phyloP scores from a whole-genome alignment of 306 rosid genomes.

The Lathyrus aphaca region DNA sequence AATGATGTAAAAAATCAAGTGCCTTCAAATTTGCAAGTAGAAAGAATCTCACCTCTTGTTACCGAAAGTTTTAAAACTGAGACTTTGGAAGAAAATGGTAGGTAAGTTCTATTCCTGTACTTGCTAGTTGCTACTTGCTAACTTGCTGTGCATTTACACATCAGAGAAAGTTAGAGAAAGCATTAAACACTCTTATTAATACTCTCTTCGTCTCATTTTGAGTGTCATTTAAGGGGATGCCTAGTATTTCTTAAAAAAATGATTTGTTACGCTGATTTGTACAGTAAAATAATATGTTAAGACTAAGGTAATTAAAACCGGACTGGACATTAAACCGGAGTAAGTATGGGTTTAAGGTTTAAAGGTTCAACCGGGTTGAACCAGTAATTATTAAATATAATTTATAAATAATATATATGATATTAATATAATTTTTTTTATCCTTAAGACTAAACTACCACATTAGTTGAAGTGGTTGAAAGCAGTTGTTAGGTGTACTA shows the following conservation, averaged over 20 bases:
- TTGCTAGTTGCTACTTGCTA: conserved; percentile 37
- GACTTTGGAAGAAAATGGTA: conserved; percentile 57
- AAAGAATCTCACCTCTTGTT: conserved; percentile 45
- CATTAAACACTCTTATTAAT: neutral
- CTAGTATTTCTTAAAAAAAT: neutral
- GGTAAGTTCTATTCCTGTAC: conserved; percentile 41
- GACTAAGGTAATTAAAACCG: neutral
- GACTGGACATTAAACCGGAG: too few relatives aligned
- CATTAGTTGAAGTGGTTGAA: neutral
- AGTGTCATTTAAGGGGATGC: neutral
- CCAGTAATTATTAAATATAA: too few relatives aligned
- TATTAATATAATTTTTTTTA: too few relatives aligned
- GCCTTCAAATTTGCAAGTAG: conserved; percentile 47
- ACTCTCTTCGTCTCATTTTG: neutral
- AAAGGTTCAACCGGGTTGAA: too few relatives aligned
- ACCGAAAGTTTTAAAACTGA: conserved; percentile 47
- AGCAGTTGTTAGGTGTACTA: conserved; percentile 1
- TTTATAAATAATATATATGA: too few relatives aligned
- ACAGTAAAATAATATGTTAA: neutral
- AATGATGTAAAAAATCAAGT: conserved; percentile 44
- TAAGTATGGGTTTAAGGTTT: too few relatives aligned
- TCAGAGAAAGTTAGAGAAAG: conserved; percentile 24
- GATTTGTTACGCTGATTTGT: neutral
- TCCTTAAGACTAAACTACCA: neutral
- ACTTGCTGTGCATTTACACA: conserved; percentile 23